phyloP scores from a whole-genome alignment of 192 early-diverging fungal genomes.

The Pilaira anomala region DNA sequence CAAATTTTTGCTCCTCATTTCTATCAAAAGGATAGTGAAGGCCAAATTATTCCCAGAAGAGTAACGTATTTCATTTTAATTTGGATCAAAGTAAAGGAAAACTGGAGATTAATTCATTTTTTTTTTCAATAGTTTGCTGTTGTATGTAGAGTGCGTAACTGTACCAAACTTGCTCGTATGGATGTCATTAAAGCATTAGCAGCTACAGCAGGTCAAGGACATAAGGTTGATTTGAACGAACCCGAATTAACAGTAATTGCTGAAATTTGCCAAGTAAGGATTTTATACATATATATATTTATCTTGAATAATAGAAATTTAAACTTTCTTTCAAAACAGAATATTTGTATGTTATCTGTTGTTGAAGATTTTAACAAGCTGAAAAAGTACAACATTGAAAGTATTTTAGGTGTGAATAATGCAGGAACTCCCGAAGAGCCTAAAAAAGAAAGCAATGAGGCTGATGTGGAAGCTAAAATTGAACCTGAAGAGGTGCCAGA shows the following conservation, averaged over 20 bases:
- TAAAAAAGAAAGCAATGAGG: background rate
- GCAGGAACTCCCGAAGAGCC: background rate
- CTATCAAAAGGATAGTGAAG: slow-evolving; percentile 31
- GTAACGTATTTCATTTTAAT: too few relatives aligned
- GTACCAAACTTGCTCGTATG: slow-evolving; percentile 48
- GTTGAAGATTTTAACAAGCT: slow-evolving; percentile 53
- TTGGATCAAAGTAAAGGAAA: background rate
- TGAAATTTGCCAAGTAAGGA: slow-evolving; percentile 56
- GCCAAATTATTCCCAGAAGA: slow-evolving; percentile 24
- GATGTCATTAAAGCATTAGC: slow-evolving; percentile 49
- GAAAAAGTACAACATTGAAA: slow-evolving; percentile 57
- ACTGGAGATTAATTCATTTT: background rate
- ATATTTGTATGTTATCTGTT: slow-evolving; percentile 56
- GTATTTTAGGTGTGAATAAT: slow-evolving; percentile 41
- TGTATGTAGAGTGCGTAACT: slow-evolving; percentile 56
- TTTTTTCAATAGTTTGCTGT: slow-evolving; percentile 49
- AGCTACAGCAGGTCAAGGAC: slow-evolving; percentile 43
- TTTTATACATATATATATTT: background rate
- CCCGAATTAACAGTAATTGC: slow-evolving; percentile 54
- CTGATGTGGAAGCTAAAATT: background rate
- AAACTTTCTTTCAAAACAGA: slow-evolving; percentile 33
- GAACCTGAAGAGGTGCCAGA: background rate
- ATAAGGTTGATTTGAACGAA: slow-evolving; percentile 51
- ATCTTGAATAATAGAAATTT: background rate
- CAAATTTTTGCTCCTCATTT: slow-evolving; percentile 46